A percentile compares a stretch with the other conserved stretches of the same genome.
These are phyloP conservation scores for Cutaneotrichosporon cavernicola DNA, from an alignment of 1,284 basidiomycete genomes.

Conservation along the genomic window DNA sequence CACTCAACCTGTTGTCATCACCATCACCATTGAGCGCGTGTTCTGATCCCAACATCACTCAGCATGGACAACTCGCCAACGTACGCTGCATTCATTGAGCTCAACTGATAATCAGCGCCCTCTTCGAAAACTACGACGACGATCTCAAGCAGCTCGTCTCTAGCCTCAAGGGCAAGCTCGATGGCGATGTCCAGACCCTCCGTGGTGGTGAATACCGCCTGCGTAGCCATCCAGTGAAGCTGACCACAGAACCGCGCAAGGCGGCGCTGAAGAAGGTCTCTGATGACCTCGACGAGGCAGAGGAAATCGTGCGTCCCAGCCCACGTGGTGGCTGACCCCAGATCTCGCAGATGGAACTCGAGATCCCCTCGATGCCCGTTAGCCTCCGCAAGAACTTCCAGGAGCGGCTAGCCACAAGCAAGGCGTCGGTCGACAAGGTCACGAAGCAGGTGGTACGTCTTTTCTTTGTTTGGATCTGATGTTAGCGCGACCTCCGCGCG, in stretches of 20 bases:
- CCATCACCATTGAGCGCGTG: neutral
- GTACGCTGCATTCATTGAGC: constrained; percentile 29
- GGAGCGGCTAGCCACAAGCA: constrained; percentile 68
- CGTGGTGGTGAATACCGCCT: constrained; percentile 47
- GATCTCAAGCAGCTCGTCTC: constrained; percentile 51
- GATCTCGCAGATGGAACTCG: constrained; percentile 99
- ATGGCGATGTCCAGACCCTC: constrained; percentile 48
- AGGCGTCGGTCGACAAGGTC: constrained; percentile 67
- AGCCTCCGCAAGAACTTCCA: constrained; percentile 74
- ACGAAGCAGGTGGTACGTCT: constrained; percentile 67
- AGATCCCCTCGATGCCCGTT: constrained; percentile 93
- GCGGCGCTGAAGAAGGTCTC: constrained; percentile 79
- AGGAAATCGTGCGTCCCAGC: constrained; percentile 74
- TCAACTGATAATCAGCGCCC: constrained; percentile 33
- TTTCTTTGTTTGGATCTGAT: constrained; percentile 8
- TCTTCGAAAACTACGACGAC: constrained; percentile 54
- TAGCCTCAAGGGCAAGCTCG: constrained; percentile 49
- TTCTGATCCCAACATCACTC: constrained; percentile 5
- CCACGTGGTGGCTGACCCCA: constrained; percentile 44
- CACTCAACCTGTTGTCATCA: neutral
- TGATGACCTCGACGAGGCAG: constrained; percentile 96
- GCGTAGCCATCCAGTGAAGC: neutral
- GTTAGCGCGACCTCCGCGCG: constrained; percentile 54
- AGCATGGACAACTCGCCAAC: constrained; percentile 54
- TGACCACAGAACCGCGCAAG: constrained; percentile 72